A percentile compares a stretch with the other conserved stretches of the same genome.
These are phyloP conservation scores for Mycena maculata DNA, from an alignment of 768 basidiomycete species.

Conservation along the genomic window DNA sequence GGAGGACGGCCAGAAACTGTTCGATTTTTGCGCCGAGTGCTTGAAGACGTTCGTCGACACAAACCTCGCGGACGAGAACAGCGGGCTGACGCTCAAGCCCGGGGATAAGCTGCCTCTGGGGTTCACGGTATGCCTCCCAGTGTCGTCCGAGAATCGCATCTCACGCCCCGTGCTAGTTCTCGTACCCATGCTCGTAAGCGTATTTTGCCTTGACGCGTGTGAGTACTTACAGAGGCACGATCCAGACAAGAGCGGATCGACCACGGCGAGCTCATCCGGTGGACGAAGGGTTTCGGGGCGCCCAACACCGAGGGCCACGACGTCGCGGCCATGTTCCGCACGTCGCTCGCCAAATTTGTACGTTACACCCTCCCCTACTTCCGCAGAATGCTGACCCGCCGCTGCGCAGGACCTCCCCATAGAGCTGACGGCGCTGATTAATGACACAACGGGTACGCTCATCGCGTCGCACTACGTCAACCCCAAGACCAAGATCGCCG, in stretches of 20 bases:
- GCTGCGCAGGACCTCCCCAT: slow-evolving; percentile 80
- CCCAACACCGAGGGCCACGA: slow-evolving; percentile 92
- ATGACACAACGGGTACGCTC: slow-evolving; percentile 97
- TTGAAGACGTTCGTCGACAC: slow-evolving; percentile 88
- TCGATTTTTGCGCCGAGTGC: slow-evolving; percentile 98
- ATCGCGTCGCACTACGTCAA: slow-evolving; percentile 98
- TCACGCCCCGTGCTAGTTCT: slow-evolving; percentile 67
- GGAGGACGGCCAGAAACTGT: slow-evolving; percentile 93
- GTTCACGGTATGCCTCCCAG: slow-evolving; percentile 82
- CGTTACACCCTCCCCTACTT: slow-evolving; percentile 41
- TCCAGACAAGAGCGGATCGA: slow-evolving; percentile 92
- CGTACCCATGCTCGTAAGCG: slow-evolving; percentile 92
- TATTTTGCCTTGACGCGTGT: neutral
- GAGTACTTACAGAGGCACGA: neutral
- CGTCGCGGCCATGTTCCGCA: slow-evolving; percentile 92
- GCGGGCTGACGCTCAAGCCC: slow-evolving; percentile 58
- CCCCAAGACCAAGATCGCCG: slow-evolving; percentile 89
- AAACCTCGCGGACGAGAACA: slow-evolving; percentile 66
- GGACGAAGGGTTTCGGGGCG: slow-evolving; percentile 99
- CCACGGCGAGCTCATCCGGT: slow-evolving; percentile 93
- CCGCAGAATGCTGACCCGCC: neutral
- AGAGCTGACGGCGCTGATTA: slow-evolving; percentile 87
- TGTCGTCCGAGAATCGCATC: neutral
- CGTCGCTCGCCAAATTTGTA: slow-evolving; percentile 82
- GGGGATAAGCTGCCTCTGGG: slow-evolving; percentile 83